These are phyloP conservation scores for Neurospora africana DNA, from an alignment of 495 filamentous ascomycete genomes.

Conservation along the genomic window DNA sequence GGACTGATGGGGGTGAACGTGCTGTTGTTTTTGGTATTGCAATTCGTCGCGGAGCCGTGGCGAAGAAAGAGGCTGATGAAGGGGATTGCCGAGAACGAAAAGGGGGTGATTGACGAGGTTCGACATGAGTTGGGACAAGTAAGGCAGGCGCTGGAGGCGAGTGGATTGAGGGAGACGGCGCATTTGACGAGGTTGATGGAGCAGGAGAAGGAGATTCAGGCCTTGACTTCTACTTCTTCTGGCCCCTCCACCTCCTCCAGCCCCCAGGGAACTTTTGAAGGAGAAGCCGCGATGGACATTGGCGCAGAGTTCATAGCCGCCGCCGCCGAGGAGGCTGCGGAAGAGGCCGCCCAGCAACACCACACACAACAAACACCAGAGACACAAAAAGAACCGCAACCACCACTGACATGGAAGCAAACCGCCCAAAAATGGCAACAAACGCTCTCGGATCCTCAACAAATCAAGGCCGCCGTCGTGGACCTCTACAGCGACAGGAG, in stretches of 20 bases:
- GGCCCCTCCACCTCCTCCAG: background rate
- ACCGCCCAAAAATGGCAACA: constrained; percentile 40
- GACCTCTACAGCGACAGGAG: constrained; percentile 62
- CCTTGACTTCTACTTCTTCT: background rate
- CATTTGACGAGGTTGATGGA: constrained; percentile 10
- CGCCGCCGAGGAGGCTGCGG: constrained; percentile 4
- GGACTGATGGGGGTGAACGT: constrained; percentile 96
- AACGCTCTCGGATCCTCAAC: constrained; percentile 31
- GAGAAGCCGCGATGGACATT: background rate
- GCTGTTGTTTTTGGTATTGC: constrained; percentile 74
- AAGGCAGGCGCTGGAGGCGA: constrained; percentile 13
- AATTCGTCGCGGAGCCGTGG: constrained; percentile 94
- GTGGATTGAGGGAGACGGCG: constrained; percentile 10
- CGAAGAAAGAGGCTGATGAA: constrained; percentile 65
- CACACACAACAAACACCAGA: background rate
- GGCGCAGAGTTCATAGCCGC: background rate
- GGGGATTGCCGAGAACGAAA: constrained; percentile 56
- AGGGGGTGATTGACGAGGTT: constrained; percentile 63
- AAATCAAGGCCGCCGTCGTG: constrained; percentile 20
- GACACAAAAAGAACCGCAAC: constrained; percentile 8
- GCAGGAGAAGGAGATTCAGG: background rate
- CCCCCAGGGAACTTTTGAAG: background rate
- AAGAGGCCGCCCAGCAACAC: background rate
- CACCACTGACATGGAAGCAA: background rate
- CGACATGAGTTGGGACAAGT: constrained; percentile 28